Evolutionary conservation across 108 stramenopile species (phyloP), one percentile per base, ranked within the genome.

Genomic region (Mayamaea pseudoterrestris): DNA sequence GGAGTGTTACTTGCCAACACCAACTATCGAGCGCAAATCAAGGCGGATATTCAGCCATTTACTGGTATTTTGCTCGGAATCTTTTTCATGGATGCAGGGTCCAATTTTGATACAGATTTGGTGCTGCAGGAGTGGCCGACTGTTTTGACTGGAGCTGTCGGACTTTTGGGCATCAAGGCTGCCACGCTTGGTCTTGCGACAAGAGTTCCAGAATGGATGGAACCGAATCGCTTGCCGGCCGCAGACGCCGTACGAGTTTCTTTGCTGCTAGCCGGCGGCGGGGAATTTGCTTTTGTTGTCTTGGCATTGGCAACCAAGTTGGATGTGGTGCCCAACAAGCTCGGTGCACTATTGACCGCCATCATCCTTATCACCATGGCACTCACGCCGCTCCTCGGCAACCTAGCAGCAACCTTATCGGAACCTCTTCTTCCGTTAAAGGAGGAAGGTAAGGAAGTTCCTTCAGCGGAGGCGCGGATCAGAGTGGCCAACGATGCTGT

Each of bases 11-110:
- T 84, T 26, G 83, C 83, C 2, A 78, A 78, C 39, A 80, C 70
- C 14, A 67, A 67, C 34, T 84, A 77, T 35, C 60, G 83, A 32
- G 76, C 83, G 11, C 83, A 84, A 57, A 84, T 84, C 27, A 69
- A 79, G 30, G 76, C 83, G 14, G 83, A 85, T 44, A 73, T 80
- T 34, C 50, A 64, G 24, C 83, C 83, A 8, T 85, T 85, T 30
- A 74, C 78, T 43, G 83, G 78, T 2, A 75, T 85, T 27, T 32
- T 85, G 21, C 35, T 80, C 25, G 78, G 83, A 8, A 72, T 84
- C 20, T 84, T 84, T 59, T 84, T 84, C 53, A 74, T 84, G 78
- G 66, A 60, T 39, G 77, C 83, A 5, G 83, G 83, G 35, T 63
- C 72, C 11, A 65, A 56, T 21, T 73, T 84, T 30, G 83, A 84